Base-by-base conservation (phyloP, 768 basidiomycete species). In the Wakefieldia striispora region DNA sequence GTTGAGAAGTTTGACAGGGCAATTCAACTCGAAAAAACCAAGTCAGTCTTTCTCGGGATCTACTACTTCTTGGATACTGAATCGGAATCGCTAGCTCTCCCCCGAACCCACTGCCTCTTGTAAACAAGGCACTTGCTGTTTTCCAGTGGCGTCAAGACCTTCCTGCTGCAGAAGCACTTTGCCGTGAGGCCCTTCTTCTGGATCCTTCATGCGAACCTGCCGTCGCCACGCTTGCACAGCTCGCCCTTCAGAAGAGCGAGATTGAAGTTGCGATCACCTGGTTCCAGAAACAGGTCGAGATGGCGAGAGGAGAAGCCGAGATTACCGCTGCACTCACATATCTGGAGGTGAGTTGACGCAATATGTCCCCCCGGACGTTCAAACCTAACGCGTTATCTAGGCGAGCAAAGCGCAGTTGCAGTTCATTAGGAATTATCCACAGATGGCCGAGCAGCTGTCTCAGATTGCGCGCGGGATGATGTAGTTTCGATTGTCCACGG, bases 161-260 rank as follows among this genome's bases (percentile, higher is more conserved):
- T 49, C 76, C 73, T 7, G 82, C 79, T 1, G 94, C 93, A 1
- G 94, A 95, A 68, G 71, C 74, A 17, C 87, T 92, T 64, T 95
- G 93, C 65, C 75, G 84, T 49, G 89, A 98, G 67, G 97, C 97
- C 1, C 76, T 99, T 19, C 72, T 77, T 42, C 81, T 94, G 47
- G 97, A 99, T 68, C 76, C 89, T 11, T 93, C 94, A 56, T 98
- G 95, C 69, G 97, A 99, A 65, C 91, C 95, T 11, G 97, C 95
- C 0, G 86, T 98, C 5, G 92, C 93, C 16, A 97, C 95, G 1
- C 81, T 98, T 24, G 95, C 95, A 4, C 97, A 99, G 68, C 77
- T 99, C 19, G 83, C 81, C 51, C 69, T 98, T 54, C 95, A 98
- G 70, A 92, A 95, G 70, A 84, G 86, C 63, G 88, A 89, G 72